Evolutionary conservation across 768 basidiomycete species (phyloP).

Genomic region (Polyporus arcularius): DNA sequence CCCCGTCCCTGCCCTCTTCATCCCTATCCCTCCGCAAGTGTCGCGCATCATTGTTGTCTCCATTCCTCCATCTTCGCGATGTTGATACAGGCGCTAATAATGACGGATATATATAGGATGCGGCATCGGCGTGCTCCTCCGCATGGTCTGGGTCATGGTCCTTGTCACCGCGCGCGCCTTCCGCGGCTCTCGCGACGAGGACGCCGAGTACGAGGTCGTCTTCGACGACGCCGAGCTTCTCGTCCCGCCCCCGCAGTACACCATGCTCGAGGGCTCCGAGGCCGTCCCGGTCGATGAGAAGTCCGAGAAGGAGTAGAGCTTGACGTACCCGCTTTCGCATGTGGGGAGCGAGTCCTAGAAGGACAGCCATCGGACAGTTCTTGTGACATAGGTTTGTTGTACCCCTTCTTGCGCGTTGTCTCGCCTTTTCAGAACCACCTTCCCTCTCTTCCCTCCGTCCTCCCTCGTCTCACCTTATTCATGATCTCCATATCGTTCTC

Average conservation of each 20-base stretch:
- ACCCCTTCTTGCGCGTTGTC: too few species aligned
- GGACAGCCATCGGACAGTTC: too few species aligned
- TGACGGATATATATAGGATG: slow-evolving; percentile 50
- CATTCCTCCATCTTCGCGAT: not conserved
- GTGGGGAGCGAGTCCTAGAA: too few species aligned
- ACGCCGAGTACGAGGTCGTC: slow-evolving; percentile 47
- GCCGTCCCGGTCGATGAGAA: slow-evolving; percentile 36
- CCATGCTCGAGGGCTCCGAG: slow-evolving; percentile 41
- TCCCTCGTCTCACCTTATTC: too few species aligned
- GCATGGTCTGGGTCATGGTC: slow-evolving; percentile 77
- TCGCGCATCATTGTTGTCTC: not conserved
- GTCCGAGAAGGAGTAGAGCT: not conserved
- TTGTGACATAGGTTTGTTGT: too few species aligned
- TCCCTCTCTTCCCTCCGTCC: too few species aligned
- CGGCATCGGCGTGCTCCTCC: slow-evolving; percentile 77
- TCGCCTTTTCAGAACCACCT: too few species aligned
- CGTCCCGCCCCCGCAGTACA: slow-evolving; percentile 59
- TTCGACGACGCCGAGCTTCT: slow-evolving; percentile 49
- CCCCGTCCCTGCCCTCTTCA: not conserved
- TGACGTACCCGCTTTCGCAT: too few species aligned
- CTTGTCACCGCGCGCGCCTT: slow-evolving; percentile 62
- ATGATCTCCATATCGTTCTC: too few species aligned
- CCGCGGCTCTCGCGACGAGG: slow-evolving; percentile 42
- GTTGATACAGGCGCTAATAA: not conserved
- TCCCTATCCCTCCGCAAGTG: not conserved